phyloP scores from a whole-genome alignment of 257 asterid species.

The Solanum virginianum region DNA sequence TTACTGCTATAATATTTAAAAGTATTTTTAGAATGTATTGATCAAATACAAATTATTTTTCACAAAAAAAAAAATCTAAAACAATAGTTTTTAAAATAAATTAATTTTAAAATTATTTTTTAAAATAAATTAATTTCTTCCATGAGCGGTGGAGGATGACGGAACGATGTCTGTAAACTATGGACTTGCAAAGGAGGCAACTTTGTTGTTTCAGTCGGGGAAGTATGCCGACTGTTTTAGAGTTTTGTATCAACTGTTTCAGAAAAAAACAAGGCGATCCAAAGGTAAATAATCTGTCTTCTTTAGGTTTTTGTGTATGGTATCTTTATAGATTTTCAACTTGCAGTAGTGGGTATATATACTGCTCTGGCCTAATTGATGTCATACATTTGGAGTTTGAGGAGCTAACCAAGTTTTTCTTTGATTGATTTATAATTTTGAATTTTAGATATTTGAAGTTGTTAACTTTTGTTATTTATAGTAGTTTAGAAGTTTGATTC shows the following conservation, averaged over 20 bases:
- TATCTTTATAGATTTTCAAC: background rate
- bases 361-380: background rate
- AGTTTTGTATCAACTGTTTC: conserved; percentile 53
- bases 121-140: too few relatives aligned
- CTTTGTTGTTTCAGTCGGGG: conserved; percentile 65
- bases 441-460: background rate
- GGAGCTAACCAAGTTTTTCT: background rate
- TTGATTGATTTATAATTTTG: background rate
- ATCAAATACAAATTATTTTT: too few relatives aligned
- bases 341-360: background rate
- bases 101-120: too few relatives aligned
- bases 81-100: too few relatives aligned
- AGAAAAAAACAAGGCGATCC: conserved; percentile 62
- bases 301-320: background rate
- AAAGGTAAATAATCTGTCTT: conserved; percentile 32
- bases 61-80: too few relatives aligned
- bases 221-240: conserved; percentile 49
- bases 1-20: too few relatives aligned
- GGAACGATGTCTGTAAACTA: conserved; percentile 43
- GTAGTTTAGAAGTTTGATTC: background rate
- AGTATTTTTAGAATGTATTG: too few relatives aligned
- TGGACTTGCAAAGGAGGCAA: conserved; percentile 79
- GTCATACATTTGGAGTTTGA: background rate
- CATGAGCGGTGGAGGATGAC: conserved; percentile 42
- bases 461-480: background rate